These are phyloP conservation scores for Cryphonectria japonica DNA, from an alignment of 2,329 filamentous ascomycete genomes.

Conservation along the genomic window DNA sequence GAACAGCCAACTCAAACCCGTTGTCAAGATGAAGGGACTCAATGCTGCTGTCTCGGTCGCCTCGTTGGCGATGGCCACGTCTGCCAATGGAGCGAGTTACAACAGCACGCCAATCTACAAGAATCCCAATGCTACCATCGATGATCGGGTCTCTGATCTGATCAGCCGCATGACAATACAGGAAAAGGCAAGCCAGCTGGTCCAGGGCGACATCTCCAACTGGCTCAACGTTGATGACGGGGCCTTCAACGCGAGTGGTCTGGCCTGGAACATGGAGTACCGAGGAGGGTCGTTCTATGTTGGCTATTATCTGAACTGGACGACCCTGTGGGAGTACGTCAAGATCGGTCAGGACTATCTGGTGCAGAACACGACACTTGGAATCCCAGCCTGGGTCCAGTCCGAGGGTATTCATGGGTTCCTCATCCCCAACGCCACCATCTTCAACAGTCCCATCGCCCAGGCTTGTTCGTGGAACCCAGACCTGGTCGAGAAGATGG, in stretches of 20 bases:
- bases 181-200: slow-evolving; percentile 72
- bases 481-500: slow-evolving; percentile 68
- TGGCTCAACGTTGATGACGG: slow-evolving; percentile 73
- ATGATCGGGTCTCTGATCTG: slow-evolving; percentile 68
- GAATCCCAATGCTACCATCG: slow-evolving; percentile 62
- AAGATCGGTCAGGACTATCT: slow-evolving; percentile 71
- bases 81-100: slow-evolving; percentile 23
- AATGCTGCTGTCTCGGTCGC: slow-evolving; percentile 11
- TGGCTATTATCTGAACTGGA: slow-evolving; percentile 67
- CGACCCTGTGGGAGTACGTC: slow-evolving; percentile 65
- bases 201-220: slow-evolving; percentile 72
- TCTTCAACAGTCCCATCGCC: slow-evolving; percentile 78
- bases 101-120: slow-evolving; percentile 58
- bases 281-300: slow-evolving; percentile 75
- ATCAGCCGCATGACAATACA: slow-evolving; percentile 73
- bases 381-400: slow-evolving; percentile 74
- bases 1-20: background rate
- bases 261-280: slow-evolving; percentile 67
- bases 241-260: slow-evolving; percentile 67
- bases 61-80: slow-evolving; percentile 24
- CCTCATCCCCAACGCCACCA: slow-evolving; percentile 72
- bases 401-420: slow-evolving; percentile 77
- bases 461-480: slow-evolving; percentile 74
- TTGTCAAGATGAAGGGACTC: background rate
- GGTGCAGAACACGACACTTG: slow-evolving; percentile 65